Conservation (phyloP, 768 basidiomycete genomes). For the Lactarius quietus region DNA sequence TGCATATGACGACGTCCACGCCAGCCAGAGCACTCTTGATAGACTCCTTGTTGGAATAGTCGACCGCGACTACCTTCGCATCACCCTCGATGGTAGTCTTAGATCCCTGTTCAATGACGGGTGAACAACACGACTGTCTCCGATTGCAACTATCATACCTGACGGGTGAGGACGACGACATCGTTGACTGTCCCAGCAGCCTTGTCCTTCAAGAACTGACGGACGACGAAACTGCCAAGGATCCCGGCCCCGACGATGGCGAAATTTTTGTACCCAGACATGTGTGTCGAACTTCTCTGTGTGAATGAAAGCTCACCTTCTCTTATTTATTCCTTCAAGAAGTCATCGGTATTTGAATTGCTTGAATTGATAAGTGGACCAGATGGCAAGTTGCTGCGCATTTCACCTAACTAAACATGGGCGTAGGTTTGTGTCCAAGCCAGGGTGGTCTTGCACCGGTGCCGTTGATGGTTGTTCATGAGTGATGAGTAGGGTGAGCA, state of each 20-base stretch:
- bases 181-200: conserved; percentile 11
- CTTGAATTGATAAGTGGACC: neutral
- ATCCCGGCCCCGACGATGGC: conserved; percentile 23
- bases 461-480: neutral
- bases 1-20: conserved; percentile 22
- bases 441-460: neutral
- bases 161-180: conserved; percentile 21
- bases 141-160: conserved; percentile 1
- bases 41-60: conserved; percentile 17
- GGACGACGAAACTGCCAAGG: conserved; percentile 21
- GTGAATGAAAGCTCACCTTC: neutral
- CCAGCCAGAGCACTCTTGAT: conserved; percentile 12
- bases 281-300: neutral
- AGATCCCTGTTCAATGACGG: conserved; percentile 27
- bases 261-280: conserved; percentile 23
- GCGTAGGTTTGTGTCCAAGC: neutral
- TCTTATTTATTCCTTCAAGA: neutral
- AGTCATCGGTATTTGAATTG: neutral
- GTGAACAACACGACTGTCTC: neutral
- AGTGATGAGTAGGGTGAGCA: too few species aligned
- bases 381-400: neutral
- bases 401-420: neutral
- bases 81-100: conserved; percentile 19
- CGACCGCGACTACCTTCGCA: conserved; percentile 15
- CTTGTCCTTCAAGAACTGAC: conserved; percentile 15